These are phyloP conservation scores for Suillus paluster DNA, from an alignment of 768 basidiomycete genomes.

Conservation along the genomic window DNA sequence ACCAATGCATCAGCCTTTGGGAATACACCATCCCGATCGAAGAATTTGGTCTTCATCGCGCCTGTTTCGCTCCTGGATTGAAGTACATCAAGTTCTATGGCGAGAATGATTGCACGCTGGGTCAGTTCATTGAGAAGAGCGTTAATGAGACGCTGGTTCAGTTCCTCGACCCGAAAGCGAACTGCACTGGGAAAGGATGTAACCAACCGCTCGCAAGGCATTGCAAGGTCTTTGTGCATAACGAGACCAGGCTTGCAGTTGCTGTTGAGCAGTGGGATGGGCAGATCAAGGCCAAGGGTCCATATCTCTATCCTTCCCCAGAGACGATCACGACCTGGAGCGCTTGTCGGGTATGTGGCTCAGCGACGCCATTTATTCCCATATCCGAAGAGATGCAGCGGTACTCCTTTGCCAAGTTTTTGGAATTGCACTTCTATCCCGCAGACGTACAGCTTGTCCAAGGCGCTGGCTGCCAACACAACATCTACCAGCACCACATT, in stretches of 20 bases:
- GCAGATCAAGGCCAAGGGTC: conserved; percentile 58
- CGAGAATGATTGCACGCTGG: conserved; percentile 89
- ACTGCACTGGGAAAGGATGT: conserved; percentile 86
- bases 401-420: conserved; percentile 95
- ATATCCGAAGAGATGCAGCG: conserved; percentile 91
- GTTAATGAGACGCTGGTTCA: conserved; percentile 70
- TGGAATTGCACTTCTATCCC: conserved; percentile 96
- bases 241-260: conserved; percentile 79
- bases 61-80: conserved; percentile 78
- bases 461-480: conserved; percentile 91
- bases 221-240: conserved; percentile 90
- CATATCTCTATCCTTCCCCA: conserved; percentile 58
- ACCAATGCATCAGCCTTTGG: conserved; percentile 85
- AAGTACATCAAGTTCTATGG: conserved; percentile 88
- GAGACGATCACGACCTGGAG: conserved; percentile 93
- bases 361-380: conserved; percentile 84
- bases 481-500: conserved; percentile 91
- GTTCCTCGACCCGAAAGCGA: conserved; percentile 72
- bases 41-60: conserved; percentile 66
- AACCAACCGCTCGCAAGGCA: conserved; percentile 81
- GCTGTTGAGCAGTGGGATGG: conserved; percentile 91
- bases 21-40: conserved; percentile 79
- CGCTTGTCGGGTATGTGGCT: conserved; percentile 78
- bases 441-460: conserved; percentile 83
- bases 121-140: conserved; percentile 88